Percentiles rank a stretch among this genome's conserved stretches.
These are phyloP conservation scores for Boletus rubroflammeus DNA, from an alignment of 768 basidiomycete genomes.

Conservation along the genomic window DNA sequence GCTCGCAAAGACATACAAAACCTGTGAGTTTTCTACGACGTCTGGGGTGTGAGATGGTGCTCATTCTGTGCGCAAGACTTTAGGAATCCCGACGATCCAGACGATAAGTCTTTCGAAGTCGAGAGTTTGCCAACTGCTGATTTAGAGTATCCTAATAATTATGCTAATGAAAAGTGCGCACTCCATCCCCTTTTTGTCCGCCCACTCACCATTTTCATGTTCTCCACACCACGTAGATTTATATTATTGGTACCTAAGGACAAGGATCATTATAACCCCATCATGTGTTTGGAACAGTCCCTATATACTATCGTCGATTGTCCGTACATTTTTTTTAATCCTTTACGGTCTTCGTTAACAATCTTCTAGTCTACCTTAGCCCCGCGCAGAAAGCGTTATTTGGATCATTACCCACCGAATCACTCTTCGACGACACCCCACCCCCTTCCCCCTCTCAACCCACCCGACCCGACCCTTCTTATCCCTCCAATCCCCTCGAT, in stretches of 20 bases:
- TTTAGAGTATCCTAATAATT: slow-evolving; percentile 74
- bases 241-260: slow-evolving; percentile 78
- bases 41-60: not conserved
- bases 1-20: slow-evolving; percentile 65
- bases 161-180: slow-evolving; percentile 62
- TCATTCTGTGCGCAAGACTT: slow-evolving; percentile 51
- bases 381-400: slow-evolving; percentile 62
- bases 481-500: slow-evolving; percentile 30
- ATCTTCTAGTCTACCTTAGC: slow-evolving; percentile 57
- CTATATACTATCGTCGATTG: slow-evolving; percentile 72
- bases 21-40: slow-evolving; percentile 45
- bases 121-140: slow-evolving; percentile 62
- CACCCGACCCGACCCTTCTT: slow-evolving; percentile 30
- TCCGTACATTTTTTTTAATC: slow-evolving; percentile 35
- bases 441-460: slow-evolving; percentile 36
- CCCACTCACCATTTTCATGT: not conserved
- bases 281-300: slow-evolving; percentile 71
- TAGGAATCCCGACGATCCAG: slow-evolving; percentile 57
- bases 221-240: slow-evolving; percentile 47
- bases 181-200: not conserved
- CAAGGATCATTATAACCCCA: slow-evolving; percentile 83
- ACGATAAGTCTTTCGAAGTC: slow-evolving; percentile 62
- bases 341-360: slow-evolving; percentile 4
- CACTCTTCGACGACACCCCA: slow-evolving; percentile 24
- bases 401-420: slow-evolving; percentile 55